These are phyloP conservation scores for Rhodotorula taiwanensis DNA, from an alignment of 768 basidiomycete species.

Conservation along the genomic window DNA sequence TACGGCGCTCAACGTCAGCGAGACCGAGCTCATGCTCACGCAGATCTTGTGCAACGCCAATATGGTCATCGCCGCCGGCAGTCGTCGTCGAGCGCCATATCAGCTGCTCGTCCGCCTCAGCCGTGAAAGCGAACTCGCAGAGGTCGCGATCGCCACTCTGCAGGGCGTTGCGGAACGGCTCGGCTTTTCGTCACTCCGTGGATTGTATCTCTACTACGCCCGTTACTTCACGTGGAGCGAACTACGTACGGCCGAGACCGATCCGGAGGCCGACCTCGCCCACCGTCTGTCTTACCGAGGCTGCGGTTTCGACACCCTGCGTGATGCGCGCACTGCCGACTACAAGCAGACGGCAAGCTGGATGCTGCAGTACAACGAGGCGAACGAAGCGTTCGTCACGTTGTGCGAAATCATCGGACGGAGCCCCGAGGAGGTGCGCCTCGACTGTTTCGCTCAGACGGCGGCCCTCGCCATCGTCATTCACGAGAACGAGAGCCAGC, in stretches of 20 bases:
- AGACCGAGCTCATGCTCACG: slow-evolving; percentile 69
- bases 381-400: slow-evolving; percentile 51
- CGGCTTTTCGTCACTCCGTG: slow-evolving; percentile 56
- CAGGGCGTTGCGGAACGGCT: slow-evolving; percentile 59
- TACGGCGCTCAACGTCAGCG: slow-evolving; percentile 54
- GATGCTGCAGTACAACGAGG: slow-evolving; percentile 49
- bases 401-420: slow-evolving; percentile 56
- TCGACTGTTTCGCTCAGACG: slow-evolving; percentile 48
- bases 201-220: slow-evolving; percentile 71
- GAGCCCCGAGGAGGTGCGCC: slow-evolving; percentile 51
- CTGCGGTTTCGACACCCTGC: slow-evolving; percentile 66
- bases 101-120: slow-evolving; percentile 76
- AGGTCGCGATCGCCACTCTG: slow-evolving; percentile 53
- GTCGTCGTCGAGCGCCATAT: slow-evolving; percentile 70
- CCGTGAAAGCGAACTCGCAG: slow-evolving; percentile 40
- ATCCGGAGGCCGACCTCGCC: slow-evolving; percentile 42
- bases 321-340: slow-evolving; percentile 60
- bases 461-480: slow-evolving; percentile 8
- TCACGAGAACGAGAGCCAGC: no score
- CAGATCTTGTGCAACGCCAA: slow-evolving; percentile 65
- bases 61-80: slow-evolving; percentile 69
- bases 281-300: slow-evolving; percentile 58
- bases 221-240: slow-evolving; percentile 62
- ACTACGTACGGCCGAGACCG: slow-evolving; percentile 43
- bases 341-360: slow-evolving; percentile 63